Base-by-base conservation (phyloP, 2,329 filamentous ascomycete genomes). In the Aspergillus sp. region DNA sequence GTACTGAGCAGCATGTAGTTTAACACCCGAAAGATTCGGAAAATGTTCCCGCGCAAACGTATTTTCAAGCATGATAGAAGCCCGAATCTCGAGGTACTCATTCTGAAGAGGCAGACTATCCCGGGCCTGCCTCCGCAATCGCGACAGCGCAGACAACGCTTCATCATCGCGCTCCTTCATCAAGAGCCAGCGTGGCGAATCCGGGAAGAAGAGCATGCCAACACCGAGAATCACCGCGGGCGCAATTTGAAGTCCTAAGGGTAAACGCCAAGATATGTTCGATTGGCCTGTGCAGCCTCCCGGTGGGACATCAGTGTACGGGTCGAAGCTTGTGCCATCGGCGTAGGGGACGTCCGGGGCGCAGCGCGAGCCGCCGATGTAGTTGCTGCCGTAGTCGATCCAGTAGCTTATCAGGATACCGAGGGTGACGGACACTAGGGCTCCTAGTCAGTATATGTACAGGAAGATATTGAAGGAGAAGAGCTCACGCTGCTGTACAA, bases 21-120 rank as follows among this genome's bases (percentile, higher is more conserved):
- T 69, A n/a, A 68, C 46, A 2, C 75, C 75, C 3, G 69, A 71
- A 3, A 75, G 15, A 7, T 65, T 60, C 0, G 71, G 69, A 54
- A 71, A 77, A 15, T 70, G 62, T 13, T 77, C 74, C 31, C 60
- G 64, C 1, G 68, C 67, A 59, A 76, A 77, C 0, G 70, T 67
- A 19, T 74, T 75, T 43, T 77, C 75, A 15, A 76, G 64, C 69
- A 77, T 72, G 13, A 77, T 73, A 0, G 74, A 75, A 4, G 85
- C 83, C 17, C 81, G 80, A 55, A 84, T 82, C 43, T 83, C 81
- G 7, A 79, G 69, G 65, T 77, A 83, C 66, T 88, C 86, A 23
- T 80, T 75, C 13, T 80, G 74, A 1, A 89, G 77, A 1, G 77
- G 68, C 1, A 74, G 66, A 58, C 86, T 82, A 79, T 76, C 25